Evolutionary conservation across 495 filamentous ascomycete genomes (phyloP).

Genomic region (Stereocaulon alpinum): DNA sequence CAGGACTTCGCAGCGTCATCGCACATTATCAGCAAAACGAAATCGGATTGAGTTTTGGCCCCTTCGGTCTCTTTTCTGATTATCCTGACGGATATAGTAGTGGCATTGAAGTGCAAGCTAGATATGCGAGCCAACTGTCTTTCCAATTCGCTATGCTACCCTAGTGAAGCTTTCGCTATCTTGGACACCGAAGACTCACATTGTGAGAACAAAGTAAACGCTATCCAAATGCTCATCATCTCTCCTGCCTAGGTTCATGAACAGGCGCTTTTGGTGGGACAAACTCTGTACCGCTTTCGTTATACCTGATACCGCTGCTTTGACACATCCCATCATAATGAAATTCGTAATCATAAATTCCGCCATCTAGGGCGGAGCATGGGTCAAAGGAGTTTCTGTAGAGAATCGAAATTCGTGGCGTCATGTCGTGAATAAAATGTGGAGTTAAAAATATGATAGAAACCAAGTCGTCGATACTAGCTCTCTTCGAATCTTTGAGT

Average conservation of each 20-base stretch:
- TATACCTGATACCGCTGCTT: slow-evolving; percentile 17
- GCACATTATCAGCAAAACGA: no score
- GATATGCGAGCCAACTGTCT: slow-evolving; percentile 12
- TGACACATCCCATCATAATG: slow-evolving; percentile 16
- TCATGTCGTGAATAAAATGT: slow-evolving; percentile 16
- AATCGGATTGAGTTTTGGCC: no score
- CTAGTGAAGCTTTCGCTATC: slow-evolving; percentile 6
- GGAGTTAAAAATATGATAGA: slow-evolving; percentile 15
- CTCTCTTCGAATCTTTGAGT: background rate
- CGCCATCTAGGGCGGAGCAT: slow-evolving; percentile 3
- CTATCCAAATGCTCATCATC: slow-evolving; percentile 1
- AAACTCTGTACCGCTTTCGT: slow-evolving; percentile 8
- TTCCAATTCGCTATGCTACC: slow-evolving; percentile 11
- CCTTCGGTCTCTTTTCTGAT: no score
- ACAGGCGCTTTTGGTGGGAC: slow-evolving; percentile 19
- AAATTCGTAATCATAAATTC: slow-evolving; percentile 19
- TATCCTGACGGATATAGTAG: background rate
- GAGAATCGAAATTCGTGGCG: slow-evolving; percentile 16
- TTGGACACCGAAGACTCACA: slow-evolving; percentile 6
- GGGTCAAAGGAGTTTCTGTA: slow-evolving; percentile 5
- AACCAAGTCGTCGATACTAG: slow-evolving; percentile 5
- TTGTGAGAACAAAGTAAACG: background rate
- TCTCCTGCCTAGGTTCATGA: slow-evolving; percentile 17
- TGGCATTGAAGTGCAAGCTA: background rate
- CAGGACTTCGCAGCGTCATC: no score